Conservation (phyloP, 495 filamentous ascomycete species). For the Aspergillus asperescens region DNA sequence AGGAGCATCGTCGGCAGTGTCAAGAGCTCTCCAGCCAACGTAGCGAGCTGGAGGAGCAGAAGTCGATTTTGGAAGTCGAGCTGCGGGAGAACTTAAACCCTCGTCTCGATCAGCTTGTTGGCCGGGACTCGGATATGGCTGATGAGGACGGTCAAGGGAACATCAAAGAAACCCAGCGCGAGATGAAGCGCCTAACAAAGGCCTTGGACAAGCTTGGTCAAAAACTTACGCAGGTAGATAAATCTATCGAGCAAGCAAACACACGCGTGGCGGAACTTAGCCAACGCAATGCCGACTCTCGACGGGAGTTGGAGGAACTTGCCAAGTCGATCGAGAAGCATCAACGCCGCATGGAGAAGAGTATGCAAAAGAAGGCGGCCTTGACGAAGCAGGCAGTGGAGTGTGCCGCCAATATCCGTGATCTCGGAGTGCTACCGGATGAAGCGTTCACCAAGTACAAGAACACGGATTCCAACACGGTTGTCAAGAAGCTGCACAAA, state of each 20-base stretch:
- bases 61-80: conserved; percentile 75
- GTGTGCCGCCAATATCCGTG: conserved; percentile 79
- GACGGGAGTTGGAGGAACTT: conserved; percentile 66
- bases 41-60: conserved; percentile 74
- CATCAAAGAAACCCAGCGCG: conserved; percentile 72
- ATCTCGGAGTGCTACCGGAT: conserved; percentile 88
- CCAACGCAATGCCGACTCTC: conserved; percentile 58
- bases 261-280: conserved; percentile 55
- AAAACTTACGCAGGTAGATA: conserved; percentile 67
- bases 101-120: conserved; percentile 79
- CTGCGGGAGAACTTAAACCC: conserved; percentile 79
- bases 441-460: conserved; percentile 91
- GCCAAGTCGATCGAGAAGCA: conserved; percentile 76
- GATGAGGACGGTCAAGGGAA: conserved; percentile 55
- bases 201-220: conserved; percentile 55
- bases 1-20: conserved; percentile 67
- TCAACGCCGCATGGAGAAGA: conserved; percentile 88
- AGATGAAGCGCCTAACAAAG: conserved; percentile 70
- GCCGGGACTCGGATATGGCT: conserved; percentile 66
- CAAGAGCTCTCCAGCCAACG: conserved; percentile 67
- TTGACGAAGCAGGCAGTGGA: conserved; percentile 71
- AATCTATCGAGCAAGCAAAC: conserved; percentile 61
- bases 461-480: conserved; percentile 67
- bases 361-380: conserved; percentile 76
- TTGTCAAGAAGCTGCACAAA: conserved; percentile 83